Percentiles rank a stretch among this genome's conserved stretches.
Evolutionary conservation across 176 grass and related monocot genomes (phyloP).

Genomic region (Dactylis glomerata): DNA sequence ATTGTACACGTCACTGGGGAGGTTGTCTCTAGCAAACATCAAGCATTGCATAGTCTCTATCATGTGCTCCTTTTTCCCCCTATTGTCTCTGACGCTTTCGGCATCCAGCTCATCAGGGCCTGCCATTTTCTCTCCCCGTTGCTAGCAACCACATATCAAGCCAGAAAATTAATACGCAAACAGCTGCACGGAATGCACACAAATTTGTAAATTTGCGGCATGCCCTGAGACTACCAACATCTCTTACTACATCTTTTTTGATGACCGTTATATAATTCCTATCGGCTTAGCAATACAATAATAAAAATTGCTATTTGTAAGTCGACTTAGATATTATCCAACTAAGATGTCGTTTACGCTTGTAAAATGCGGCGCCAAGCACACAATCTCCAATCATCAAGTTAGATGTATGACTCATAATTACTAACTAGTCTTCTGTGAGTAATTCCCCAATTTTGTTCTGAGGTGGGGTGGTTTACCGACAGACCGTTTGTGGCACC

Average conservation of each 20-base stretch:
- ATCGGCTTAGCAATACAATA: background rate
- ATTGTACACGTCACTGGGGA: background rate
- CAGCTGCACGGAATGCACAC: background rate
- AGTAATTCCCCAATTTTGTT: no score
- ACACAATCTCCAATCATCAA: background rate
- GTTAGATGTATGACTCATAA: background rate
- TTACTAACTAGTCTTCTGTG: background rate
- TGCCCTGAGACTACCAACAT: background rate
- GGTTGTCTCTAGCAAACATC: background rate
- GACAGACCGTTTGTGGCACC: no score
- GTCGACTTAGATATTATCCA: background rate
- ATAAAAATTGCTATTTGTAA: background rate
- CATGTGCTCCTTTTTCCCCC: background rate
- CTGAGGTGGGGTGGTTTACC: no score
- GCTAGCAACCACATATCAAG: background rate
- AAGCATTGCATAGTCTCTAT: slow-evolving; percentile 5
- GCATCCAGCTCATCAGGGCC: background rate
- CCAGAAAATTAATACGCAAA: background rate
- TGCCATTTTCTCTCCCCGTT: background rate
- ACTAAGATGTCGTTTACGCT: background rate
- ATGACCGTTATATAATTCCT: background rate
- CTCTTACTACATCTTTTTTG: background rate
- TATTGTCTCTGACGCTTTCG: background rate
- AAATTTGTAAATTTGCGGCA: background rate
- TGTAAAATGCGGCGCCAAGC: background rate